These are phyloP conservation scores for Citrus inodora DNA, from an alignment of 345 rosid genomes.

Conservation along the genomic window DNA sequence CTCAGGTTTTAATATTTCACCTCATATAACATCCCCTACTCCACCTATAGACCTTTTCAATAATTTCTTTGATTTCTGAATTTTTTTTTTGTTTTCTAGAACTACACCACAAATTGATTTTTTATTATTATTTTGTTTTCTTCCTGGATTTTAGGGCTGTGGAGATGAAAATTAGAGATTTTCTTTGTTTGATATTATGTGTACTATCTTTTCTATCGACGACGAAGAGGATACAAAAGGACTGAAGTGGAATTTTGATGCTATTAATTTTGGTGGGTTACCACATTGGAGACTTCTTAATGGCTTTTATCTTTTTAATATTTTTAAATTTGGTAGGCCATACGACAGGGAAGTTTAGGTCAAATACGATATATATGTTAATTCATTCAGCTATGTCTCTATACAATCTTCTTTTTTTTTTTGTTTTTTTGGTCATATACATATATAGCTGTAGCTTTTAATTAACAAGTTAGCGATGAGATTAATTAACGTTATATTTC, in stretches of 20 bases:
- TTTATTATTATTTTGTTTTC: too few relatives aligned
- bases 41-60: slow-evolving; percentile 64
- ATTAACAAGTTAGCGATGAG: background rate
- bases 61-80: slow-evolving; percentile 57
- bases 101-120: background rate
- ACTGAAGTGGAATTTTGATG: slow-evolving; percentile 12
- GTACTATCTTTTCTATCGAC: background rate
- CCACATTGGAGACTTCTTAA: slow-evolving; percentile 25
- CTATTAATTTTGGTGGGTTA: slow-evolving; percentile 20
- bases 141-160: background rate
- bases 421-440: background rate
- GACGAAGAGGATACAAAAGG: slow-evolving; percentile 3
- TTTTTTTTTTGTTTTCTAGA: slow-evolving; percentile 1
- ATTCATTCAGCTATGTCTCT: background rate
- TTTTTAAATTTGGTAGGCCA: slow-evolving; percentile 28
- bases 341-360: slow-evolving; percentile 9
- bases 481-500: background rate
- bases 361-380: slow-evolving; percentile 3
- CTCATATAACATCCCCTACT: slow-evolving; percentile 35
- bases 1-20: slow-evolving; percentile 34
- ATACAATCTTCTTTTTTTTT: background rate
- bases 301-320: slow-evolving; percentile 13
- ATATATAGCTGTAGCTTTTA: background rate
- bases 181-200: background rate
- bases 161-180: background rate